These are phyloP conservation scores for Zasmidium angulare DNA, from an alignment of 2,329 filamentous ascomycete genomes.

Conservation along the genomic window DNA sequence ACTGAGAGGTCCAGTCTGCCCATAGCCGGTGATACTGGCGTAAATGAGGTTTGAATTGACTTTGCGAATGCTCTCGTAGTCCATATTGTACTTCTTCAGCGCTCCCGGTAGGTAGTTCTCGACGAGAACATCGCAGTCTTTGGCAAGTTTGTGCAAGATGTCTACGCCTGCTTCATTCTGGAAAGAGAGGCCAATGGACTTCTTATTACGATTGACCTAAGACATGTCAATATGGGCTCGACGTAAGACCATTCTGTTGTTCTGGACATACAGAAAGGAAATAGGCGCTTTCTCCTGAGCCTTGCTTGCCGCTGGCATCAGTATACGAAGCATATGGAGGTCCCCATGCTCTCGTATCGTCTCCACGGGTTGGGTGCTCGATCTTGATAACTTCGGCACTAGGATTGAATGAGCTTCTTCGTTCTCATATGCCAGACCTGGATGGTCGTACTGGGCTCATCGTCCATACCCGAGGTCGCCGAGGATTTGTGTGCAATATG, in stretches of 20 bases:
- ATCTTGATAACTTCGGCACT: conserved; percentile 97
- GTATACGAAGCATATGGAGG: conserved; percentile 85
- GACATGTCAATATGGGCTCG: neutral
- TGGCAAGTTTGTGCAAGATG: conserved; percentile 80
- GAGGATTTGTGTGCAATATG: conserved; percentile 95
- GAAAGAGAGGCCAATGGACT: conserved; percentile 88
- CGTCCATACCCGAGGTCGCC: conserved; percentile 84
- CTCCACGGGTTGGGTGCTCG: conserved; percentile 85
- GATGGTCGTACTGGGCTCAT: conserved; percentile 33
- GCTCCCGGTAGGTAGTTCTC: conserved; percentile 95
- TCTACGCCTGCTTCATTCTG: conserved; percentile 79
- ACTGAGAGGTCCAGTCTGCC: conserved; percentile 88
- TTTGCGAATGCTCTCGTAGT: conserved; percentile 75
- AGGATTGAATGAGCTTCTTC: conserved; percentile 21
- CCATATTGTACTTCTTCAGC: conserved; percentile 85
- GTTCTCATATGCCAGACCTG: conserved; percentile 32
- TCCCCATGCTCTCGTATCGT: conserved; percentile 95
- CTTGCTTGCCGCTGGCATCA: conserved; percentile 49
- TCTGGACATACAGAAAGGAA: conserved; percentile 71
- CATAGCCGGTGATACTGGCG: conserved; percentile 94
- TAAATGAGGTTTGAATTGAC: conserved; percentile 90
- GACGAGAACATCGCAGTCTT: conserved; percentile 86
- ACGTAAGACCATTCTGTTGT: neutral
- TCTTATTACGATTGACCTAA: conserved; percentile 95
- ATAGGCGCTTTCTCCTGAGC: conserved; percentile 90